Evolutionary conservation across 148 eudicot genomes (phyloP).

Genomic region (Drosera capensis): DNA sequence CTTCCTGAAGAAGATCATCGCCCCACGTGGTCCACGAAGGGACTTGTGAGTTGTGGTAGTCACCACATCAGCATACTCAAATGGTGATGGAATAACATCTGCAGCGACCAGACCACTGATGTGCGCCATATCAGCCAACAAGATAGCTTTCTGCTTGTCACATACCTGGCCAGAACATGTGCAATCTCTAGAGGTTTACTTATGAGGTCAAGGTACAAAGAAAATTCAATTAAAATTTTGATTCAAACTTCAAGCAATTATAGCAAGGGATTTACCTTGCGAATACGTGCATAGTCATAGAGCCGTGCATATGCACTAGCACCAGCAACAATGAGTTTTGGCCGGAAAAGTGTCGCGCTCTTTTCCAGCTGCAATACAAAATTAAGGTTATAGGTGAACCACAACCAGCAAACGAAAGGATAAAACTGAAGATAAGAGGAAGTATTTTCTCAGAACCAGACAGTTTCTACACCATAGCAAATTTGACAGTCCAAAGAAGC

Average conservation of each 20-base stretch:
- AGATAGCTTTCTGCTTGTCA: conserved; percentile 92
- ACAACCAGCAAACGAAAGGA: conserved; percentile 1
- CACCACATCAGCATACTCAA: conserved; percentile 79
- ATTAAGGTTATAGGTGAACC: conserved; percentile 1
- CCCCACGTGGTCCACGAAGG: conserved; percentile 59
- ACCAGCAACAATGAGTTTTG: conserved; percentile 86
- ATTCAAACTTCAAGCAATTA: background rate
- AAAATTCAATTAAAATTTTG: background rate
- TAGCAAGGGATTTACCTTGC: conserved; percentile 34
- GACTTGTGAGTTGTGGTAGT: conserved; percentile 96
- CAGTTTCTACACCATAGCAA: too few relatives aligned
- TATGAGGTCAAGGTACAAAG: too few relatives aligned
- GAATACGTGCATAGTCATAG: conserved; percentile 87
- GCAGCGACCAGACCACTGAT: conserved; percentile 97
- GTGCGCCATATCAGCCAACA: conserved; percentile 98
- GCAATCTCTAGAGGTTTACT: background rate
- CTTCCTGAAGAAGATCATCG: conserved; percentile 51
- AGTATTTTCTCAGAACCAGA: background rate
- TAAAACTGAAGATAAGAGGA: background rate
- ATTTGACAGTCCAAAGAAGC: too few relatives aligned
- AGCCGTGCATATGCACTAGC: conserved; percentile 94
- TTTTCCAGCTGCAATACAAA: conserved; percentile 64
- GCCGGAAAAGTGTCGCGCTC: conserved; percentile 68
- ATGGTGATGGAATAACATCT: conserved; percentile 74
- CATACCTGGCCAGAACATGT: conserved; percentile 40